A percentile compares a stretch with the other conserved stretches of the same genome.
Evolutionary conservation across 2,329 filamentous ascomycete genomes (phyloP).

Genomic region (Ophiostoma ulmi): DNA sequence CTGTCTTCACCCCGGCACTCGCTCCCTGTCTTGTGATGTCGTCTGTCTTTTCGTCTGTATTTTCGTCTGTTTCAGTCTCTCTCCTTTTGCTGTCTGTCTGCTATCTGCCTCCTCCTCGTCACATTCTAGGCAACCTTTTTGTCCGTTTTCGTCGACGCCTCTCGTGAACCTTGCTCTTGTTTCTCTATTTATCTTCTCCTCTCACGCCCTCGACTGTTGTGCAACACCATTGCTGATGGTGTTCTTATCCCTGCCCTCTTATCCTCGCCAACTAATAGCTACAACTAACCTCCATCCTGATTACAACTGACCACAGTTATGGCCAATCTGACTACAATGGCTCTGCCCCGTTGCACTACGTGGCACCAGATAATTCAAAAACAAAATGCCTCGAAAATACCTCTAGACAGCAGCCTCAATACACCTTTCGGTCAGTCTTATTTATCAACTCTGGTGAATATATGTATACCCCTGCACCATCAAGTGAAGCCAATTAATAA

Average conservation of each 20-base stretch:
- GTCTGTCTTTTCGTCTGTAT: background rate
- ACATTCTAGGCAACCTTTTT: background rate
- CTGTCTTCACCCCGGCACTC: background rate
- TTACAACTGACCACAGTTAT: background rate
- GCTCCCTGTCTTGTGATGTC: background rate
- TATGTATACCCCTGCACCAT: background rate
- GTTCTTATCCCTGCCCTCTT: background rate
- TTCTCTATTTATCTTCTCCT: background rate
- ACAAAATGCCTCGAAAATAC: background rate
- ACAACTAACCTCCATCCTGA: no score
- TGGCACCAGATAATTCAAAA: background rate
- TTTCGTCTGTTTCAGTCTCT: background rate
- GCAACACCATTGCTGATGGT: constrained; percentile 7
- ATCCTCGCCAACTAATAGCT: background rate
- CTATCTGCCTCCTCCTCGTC: background rate
- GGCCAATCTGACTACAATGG: background rate
- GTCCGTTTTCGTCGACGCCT: constrained; percentile 6
- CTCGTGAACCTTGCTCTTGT: background rate
- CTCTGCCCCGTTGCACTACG: background rate
- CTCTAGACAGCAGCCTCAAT: background rate
- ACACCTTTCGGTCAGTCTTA: background rate
- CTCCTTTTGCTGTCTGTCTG: background rate
- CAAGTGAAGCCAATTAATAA: background rate
- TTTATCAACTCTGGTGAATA: background rate
- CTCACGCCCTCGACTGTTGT: background rate